Percentiles rank a stretch among this genome's conserved stretches.
Evolutionary conservation across 768 basidiomycete species (phyloP).

Genomic region (Podaxis sp.): DNA sequence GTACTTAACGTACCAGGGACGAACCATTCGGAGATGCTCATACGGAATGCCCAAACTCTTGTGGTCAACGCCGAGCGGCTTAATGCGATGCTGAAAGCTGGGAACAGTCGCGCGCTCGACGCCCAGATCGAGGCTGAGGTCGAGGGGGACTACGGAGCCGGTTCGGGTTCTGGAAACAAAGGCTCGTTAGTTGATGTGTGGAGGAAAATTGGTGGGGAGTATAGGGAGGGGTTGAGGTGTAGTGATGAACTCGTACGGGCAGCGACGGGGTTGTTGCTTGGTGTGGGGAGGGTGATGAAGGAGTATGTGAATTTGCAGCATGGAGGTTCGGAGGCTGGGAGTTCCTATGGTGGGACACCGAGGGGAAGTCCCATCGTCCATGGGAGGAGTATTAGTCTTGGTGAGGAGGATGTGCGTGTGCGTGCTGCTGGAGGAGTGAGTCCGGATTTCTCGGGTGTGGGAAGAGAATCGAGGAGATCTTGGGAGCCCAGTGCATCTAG

Average conservation of each 20-base stretch:
- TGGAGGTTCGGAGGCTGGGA: constrained; percentile 16
- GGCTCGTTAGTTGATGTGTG: constrained; percentile 55
- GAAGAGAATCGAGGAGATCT: constrained; percentile 53
- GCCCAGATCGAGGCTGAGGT: constrained; percentile 76
- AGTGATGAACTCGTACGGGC: constrained; percentile 79
- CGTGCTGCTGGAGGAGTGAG: constrained; percentile 23
- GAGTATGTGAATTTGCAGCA: constrained; percentile 37
- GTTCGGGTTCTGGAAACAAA: constrained; percentile 12
- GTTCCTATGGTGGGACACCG: constrained; percentile 14
- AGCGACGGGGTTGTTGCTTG: constrained; percentile 72
- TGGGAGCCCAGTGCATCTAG: constrained; percentile 28
- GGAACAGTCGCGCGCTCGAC: constrained; percentile 58
- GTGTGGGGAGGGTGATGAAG: constrained; percentile 63
- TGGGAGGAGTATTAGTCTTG: constrained; percentile 48
- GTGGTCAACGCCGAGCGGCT: constrained; percentile 65
- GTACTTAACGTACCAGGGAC: constrained; percentile 21
- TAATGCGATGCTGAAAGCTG: constrained; percentile 53
- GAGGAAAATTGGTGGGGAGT: constrained; percentile 66
- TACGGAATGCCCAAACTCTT: constrained; percentile 57
- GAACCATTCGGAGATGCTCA: constrained; percentile 35
- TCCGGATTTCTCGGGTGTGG: constrained; percentile 27
- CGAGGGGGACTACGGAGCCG: constrained; percentile 32
- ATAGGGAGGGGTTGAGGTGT: constrained; percentile 62
- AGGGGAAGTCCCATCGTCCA: constrained; percentile 32
- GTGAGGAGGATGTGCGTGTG: constrained; percentile 36